A percentile compares a stretch with the other conserved stretches of the same genome.
These are phyloP conservation scores for Backusella sp. DNA, from an alignment of 192 early-diverging fungal species.

Conservation along the genomic window DNA sequence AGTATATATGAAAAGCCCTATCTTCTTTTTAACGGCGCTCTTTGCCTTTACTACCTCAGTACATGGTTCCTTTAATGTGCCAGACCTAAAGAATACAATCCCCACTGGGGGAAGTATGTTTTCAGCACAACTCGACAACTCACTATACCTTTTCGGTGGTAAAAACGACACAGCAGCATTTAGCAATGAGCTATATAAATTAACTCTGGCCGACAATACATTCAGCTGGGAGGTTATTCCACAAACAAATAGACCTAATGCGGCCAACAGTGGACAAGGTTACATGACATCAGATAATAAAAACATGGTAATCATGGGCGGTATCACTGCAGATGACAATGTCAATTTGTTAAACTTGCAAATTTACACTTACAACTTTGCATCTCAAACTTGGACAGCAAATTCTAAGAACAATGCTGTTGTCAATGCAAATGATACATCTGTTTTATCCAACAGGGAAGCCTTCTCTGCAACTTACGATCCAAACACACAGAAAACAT, in stretches of 20 bases:
- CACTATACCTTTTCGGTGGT: constrained; percentile 23
- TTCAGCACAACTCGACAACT: constrained; percentile 17
- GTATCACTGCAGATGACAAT: background rate
- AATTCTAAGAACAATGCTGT: background rate
- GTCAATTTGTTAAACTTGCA: background rate
- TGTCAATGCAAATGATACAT: background rate
- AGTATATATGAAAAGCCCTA: background rate
- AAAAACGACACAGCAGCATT: constrained; percentile 1
- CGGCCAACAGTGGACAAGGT: background rate
- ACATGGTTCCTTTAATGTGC: constrained; percentile 20
- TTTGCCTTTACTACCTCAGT: constrained; percentile 13
- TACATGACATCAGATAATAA: constrained; percentile 6
- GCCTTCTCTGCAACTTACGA: constrained; percentile 18
- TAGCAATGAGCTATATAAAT: constrained; percentile 20
- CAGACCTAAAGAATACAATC: constrained; percentile 3
- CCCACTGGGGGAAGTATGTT: constrained; percentile 23
- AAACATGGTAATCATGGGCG: constrained; percentile 16
- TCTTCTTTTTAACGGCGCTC: background rate
- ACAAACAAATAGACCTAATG: constrained; percentile 5
- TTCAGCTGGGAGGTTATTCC: constrained; percentile 15
- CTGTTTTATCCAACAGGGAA: background rate
- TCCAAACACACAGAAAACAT: background rate
- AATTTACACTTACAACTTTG: constrained; percentile 11
- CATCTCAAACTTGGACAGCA: constrained; percentile 8
- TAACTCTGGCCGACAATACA: constrained; percentile 8